phyloP scores from a whole-genome alignment of 164 flowering plant species.

The Magnolia officinalis region DNA sequence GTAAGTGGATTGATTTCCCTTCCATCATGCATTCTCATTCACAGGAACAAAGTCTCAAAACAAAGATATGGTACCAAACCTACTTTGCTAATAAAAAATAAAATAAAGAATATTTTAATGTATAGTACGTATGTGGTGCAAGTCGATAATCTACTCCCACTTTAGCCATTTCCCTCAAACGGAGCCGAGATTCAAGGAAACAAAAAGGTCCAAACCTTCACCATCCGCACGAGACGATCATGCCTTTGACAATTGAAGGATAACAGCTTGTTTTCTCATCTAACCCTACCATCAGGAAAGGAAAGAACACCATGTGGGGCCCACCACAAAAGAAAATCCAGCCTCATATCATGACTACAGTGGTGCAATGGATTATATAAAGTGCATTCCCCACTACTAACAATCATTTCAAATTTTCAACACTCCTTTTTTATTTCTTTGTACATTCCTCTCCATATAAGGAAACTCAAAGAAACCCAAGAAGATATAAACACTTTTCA shows the following conservation, averaged over 20 bases:
- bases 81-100: neutral
- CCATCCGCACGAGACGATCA: neutral
- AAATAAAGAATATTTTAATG: neutral
- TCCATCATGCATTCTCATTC: neutral
- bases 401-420: conserved; percentile 39
- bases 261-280: conserved; percentile 2
- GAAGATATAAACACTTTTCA: neutral
- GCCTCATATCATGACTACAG: conserved; percentile 15
- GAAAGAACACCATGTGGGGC: conserved; percentile 21
- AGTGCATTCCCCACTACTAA: conserved; percentile 33
- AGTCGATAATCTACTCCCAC: neutral
- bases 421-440: neutral
- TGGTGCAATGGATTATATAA: conserved; percentile 18
- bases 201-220: neutral
- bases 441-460: conserved; percentile 3
- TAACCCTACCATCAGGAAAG: conserved; percentile 14
- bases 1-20: no score
- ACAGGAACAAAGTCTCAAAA: neutral
- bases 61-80: neutral
- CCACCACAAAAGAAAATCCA: conserved; percentile 15
- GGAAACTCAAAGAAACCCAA: neutral
- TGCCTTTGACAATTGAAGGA: neutral
- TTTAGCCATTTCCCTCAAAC: no score
- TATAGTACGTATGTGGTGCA: neutral
- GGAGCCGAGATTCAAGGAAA: neutral